A percentile compares a stretch with the other conserved stretches of the same genome.
Evolutionary conservation across 352 stramenopile species (phyloP).

Genomic region (Pythium coloratum): DNA sequence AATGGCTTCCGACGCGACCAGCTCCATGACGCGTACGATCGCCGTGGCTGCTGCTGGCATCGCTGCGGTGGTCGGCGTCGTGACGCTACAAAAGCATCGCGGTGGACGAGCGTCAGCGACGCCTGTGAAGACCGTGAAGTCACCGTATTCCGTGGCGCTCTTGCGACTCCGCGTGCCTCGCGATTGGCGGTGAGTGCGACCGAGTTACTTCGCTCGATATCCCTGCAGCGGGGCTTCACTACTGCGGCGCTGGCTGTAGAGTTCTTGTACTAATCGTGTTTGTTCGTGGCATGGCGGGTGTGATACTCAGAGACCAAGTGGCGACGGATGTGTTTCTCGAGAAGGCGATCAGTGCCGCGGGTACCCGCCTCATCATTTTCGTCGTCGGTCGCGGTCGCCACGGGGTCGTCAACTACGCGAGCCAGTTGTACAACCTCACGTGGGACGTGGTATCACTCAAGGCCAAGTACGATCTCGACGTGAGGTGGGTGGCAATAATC

Average conservation of each 20-base stretch:
- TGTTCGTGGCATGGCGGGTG: neutral
- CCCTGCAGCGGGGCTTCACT: neutral
- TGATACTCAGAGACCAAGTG: conserved; percentile 15
- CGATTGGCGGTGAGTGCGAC: conserved; percentile 16
- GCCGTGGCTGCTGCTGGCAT: conserved; percentile 14
- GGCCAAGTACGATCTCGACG: conserved; percentile 58
- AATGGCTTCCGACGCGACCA: neutral
- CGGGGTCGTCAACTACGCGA: conserved; percentile 75
- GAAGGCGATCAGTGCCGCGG: conserved; percentile 48
- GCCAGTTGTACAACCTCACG: conserved; percentile 70
- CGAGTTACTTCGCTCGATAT: neutral
- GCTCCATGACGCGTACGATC: neutral
- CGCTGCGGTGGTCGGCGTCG: conserved; percentile 18
- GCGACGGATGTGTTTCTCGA: conserved; percentile 64
- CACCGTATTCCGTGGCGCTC: neutral
- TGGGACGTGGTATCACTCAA: conserved; percentile 66
- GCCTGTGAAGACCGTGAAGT: neutral
- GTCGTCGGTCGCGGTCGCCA: conserved; percentile 55
- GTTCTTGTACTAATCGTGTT: neutral
- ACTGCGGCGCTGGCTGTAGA: neutral
- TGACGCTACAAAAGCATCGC: conserved; percentile 18
- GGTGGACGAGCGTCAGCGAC: neutral
- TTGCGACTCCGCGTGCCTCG: conserved; percentile 12
- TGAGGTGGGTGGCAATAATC: conserved; percentile 16
- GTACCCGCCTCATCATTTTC: conserved; percentile 57